Percentiles rank a stretch among this genome's conserved stretches.
These are phyloP conservation scores for Pseudogymnoascus sp. DNA, from an alignment of 2,329 filamentous ascomycete species.

Conservation along the genomic window DNA sequence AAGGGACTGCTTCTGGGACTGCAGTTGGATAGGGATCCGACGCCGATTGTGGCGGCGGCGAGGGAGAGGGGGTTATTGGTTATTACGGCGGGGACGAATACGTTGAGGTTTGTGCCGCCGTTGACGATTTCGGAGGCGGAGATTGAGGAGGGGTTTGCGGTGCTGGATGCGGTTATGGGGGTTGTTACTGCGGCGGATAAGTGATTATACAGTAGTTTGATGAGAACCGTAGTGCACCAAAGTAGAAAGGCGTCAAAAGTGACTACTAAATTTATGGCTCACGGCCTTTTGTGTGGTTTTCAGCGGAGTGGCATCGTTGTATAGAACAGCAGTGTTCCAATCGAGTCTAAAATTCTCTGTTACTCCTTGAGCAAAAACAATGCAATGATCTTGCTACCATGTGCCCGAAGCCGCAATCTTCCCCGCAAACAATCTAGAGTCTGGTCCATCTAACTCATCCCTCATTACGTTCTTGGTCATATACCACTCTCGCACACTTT, in stretches of 20 bases:
- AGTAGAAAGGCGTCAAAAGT: not conserved
- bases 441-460: not conserved
- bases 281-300: not conserved
- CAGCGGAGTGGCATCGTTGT: not conserved
- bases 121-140: constrained; percentile 72
- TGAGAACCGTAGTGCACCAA: not conserved
- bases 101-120: constrained; percentile 82
- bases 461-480: not conserved
- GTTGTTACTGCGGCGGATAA: constrained; percentile 12
- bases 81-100: constrained; percentile 90
- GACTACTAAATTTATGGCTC: not conserved
- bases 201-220: not conserved
- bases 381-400: not conserved
- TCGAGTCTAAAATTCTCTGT: not conserved
- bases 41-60: constrained; percentile 71
- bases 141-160: constrained; percentile 67
- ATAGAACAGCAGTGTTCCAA: not conserved
- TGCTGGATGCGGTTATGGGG: constrained; percentile 59
- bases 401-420: not conserved
- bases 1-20: constrained; percentile 78
- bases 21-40: constrained; percentile 68
- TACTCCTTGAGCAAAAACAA: not conserved
- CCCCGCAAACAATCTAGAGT: not conserved
- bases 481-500: not conserved
- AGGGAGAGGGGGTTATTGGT: constrained; percentile 80